phyloP scores from a whole-genome alignment of 208 protist species.

The Leishmania arabica region DNA sequence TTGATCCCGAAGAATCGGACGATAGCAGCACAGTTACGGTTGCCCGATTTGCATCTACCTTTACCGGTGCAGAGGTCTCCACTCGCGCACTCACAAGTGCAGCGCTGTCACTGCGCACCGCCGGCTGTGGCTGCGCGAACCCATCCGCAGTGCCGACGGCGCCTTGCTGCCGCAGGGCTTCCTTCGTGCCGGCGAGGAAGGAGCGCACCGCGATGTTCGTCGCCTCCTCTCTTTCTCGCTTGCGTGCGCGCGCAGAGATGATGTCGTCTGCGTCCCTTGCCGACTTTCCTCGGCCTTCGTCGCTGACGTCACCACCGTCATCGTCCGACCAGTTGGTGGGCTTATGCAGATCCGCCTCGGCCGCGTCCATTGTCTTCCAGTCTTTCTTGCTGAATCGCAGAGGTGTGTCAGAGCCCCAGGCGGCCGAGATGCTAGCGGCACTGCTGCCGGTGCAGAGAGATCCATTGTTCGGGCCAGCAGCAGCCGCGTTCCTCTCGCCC shows the following conservation, averaged over 20 bases:
- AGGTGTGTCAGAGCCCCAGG: slow-evolving; percentile 18
- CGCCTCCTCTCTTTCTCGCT: slow-evolving; percentile 21
- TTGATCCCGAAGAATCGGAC: not conserved
- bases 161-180: slow-evolving; percentile 17
- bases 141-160: not conserved
- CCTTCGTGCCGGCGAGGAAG: slow-evolving; percentile 9
- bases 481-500: slow-evolving; percentile 19
- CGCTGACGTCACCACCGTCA: slow-evolving; percentile 17
- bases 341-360: slow-evolving; percentile 33
- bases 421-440: slow-evolving; percentile 11
- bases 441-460: not conserved
- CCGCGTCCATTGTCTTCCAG: slow-evolving; percentile 61
- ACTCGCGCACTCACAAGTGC: not conserved
- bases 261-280: not conserved
- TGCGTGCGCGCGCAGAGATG: slow-evolving; percentile 14
- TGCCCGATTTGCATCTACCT: not conserved
- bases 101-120: not conserved
- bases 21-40: not conserved
- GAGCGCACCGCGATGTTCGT: slow-evolving; percentile 11
- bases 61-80: not conserved
- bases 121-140: not conserved
- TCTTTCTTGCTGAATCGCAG: slow-evolving; percentile 39
- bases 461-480: not conserved
- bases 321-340: slow-evolving; percentile 26
- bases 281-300: not conserved